Evolutionary conservation across 1,139 yeast genomes (phyloP).

Genomic region (Scheffersomyces titani): DNA sequence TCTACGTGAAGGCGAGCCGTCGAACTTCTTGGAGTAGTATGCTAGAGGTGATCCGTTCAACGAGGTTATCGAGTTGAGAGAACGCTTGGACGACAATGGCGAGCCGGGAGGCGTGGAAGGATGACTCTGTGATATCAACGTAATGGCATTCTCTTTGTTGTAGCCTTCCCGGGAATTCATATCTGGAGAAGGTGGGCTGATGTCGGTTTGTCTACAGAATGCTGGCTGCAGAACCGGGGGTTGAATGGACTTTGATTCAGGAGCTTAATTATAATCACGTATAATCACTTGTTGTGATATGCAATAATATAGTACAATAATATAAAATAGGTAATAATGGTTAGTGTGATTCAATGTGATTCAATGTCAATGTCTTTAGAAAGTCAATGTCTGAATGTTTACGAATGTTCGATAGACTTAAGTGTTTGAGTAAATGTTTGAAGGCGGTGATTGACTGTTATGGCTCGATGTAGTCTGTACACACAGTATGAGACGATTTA

Average conservation of each 20-base stretch:
- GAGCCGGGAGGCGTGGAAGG: slow-evolving; percentile 4
- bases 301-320: not conserved
- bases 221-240: too few relatives aligned
- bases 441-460: not conserved
- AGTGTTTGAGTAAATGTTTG: not conserved
- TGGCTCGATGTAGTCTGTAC: not conserved
- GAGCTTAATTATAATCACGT: not conserved
- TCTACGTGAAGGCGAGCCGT: not conserved
- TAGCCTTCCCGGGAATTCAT: not conserved
- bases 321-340: not conserved
- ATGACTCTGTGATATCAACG: slow-evolving; percentile 10
- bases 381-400: not conserved
- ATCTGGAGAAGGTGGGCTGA: not conserved
- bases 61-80: slow-evolving; percentile 7
- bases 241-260: not conserved
- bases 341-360: not conserved
- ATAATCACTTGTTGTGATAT: too few relatives aligned
- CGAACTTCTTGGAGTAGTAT: not conserved
- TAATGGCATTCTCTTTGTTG: slow-evolving; percentile 12
- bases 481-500: not conserved
- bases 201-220: not conserved
- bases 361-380: not conserved
- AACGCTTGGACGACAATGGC: slow-evolving; percentile 10
- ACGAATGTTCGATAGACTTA: not conserved
- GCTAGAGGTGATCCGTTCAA: not conserved